A percentile compares a stretch with the other conserved stretches of the same genome.
Evolutionary conservation across 257 asterid genomes (phyloP).

Genomic region (Gynochthodes officinalis): DNA sequence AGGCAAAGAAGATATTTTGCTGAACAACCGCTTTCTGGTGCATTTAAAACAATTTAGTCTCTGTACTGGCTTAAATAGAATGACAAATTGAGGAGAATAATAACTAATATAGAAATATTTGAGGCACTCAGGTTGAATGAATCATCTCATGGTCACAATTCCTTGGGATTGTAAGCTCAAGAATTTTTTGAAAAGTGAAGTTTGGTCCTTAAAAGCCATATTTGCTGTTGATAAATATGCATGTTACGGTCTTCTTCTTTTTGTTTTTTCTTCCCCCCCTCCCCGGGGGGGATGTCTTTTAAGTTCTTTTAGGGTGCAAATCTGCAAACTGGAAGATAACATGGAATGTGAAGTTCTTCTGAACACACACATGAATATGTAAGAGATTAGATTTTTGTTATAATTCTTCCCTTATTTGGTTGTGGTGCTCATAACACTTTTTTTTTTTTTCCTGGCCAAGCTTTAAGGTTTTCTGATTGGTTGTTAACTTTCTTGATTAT

Average conservation of each 20-base stretch:
- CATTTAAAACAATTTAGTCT: neutral
- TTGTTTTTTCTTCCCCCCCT: too few species aligned
- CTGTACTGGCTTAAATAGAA: too few species aligned
- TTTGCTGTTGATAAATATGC: neutral
- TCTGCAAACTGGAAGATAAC: neutral
- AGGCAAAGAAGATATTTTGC: neutral
- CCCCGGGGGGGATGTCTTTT: constrained; percentile 1
- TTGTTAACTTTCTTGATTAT: neutral
- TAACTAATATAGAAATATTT: too few species aligned
- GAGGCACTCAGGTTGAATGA: too few species aligned
- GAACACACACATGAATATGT: neutral
- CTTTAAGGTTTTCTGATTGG: neutral
- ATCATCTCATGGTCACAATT: neutral
- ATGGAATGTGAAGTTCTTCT: neutral
- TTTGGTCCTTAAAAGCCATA: neutral
- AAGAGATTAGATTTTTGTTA: neutral
- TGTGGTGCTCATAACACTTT: neutral
- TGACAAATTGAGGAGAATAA: neutral
- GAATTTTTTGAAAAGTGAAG: neutral
- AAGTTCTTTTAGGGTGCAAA: neutral
- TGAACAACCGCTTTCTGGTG: neutral
- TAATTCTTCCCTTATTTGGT: neutral
- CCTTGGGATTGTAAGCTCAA: neutral
- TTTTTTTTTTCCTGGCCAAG: neutral
- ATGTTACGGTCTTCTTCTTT: too few species aligned